A percentile compares a stretch with the other conserved stretches of the same genome.
These are phyloP conservation scores for Bretziella fagacearum DNA, from an alignment of 2,329 filamentous ascomycete species.

Conservation along the genomic window DNA sequence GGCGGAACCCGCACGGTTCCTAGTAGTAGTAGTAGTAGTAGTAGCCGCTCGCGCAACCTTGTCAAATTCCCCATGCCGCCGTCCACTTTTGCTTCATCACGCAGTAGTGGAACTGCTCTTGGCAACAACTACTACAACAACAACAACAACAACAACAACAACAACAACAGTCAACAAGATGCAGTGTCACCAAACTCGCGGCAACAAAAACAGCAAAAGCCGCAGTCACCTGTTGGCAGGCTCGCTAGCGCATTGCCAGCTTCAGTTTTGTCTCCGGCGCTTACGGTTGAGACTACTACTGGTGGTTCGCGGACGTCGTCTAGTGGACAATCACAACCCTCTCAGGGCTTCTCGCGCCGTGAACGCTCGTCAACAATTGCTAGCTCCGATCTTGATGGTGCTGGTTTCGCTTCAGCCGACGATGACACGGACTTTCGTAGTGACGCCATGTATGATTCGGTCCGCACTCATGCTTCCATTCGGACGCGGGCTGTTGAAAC, in stretches of 20 bases:
- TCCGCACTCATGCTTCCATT: conserved; percentile 52
- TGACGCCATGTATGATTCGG: conserved; percentile 60
- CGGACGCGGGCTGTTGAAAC: conserved; percentile 51
- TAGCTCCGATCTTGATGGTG: conserved; percentile 51
- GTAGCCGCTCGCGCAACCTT: conserved; percentile 9
- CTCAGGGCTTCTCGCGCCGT: conserved; percentile 17
- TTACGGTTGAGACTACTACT: conserved; percentile 22
- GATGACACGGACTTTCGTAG: conserved; percentile 66
- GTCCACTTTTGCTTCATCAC: conserved; percentile 1
- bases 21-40: too few relatives aligned
- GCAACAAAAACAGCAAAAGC: neutral
- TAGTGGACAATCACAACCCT: conserved; percentile 10
- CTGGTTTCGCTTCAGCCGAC: conserved; percentile 48
- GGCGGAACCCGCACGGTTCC: neutral
- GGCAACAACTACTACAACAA: too few relatives aligned
- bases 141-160: too few relatives aligned
- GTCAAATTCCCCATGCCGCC: conserved; percentile 16
- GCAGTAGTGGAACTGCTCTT: neutral
- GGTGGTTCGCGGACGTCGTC: conserved; percentile 18
- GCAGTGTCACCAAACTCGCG: neutral
- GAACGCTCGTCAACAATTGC: conserved; percentile 40
- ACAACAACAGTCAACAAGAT: too few relatives aligned
- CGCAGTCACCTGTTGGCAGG: neutral
- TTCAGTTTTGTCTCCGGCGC: conserved; percentile 25
- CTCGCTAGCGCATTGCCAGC: neutral